phyloP scores from a whole-genome alignment of 2,329 filamentous ascomycete genomes.

The Massarina eburnea region DNA sequence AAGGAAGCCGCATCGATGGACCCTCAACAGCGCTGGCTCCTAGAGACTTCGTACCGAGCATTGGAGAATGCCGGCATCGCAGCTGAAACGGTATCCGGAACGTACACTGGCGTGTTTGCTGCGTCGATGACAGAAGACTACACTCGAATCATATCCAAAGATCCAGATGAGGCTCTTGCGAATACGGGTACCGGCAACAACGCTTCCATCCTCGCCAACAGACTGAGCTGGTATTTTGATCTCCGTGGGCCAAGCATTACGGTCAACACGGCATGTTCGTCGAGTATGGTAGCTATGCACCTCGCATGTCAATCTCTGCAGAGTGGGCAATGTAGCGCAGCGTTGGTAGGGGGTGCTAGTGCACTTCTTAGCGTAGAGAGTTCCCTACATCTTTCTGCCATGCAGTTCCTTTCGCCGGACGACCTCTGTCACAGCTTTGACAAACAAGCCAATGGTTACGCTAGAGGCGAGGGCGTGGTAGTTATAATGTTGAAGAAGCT shows the following conservation, averaged over 20 bases:
- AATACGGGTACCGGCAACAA: not conserved
- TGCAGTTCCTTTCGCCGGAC: constrained; percentile 14
- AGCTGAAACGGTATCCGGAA: not conserved
- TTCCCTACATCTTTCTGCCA: not conserved
- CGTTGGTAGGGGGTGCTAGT: not conserved
- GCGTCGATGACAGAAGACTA: constrained; percentile 2
- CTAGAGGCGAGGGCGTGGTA: constrained; percentile 60
- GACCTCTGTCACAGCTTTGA: constrained; percentile 14
- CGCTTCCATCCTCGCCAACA: constrained; percentile 6
- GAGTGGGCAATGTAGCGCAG: not conserved
- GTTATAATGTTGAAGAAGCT: constrained; percentile 34
- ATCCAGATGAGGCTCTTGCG: not conserved
- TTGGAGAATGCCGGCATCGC: constrained; percentile 13
- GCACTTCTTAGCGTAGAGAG: not conserved
- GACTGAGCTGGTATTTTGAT: constrained; percentile 17
- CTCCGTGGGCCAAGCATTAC: constrained; percentile 15
- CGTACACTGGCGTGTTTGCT: constrained; percentile 1
- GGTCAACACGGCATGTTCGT: constrained; percentile 20
- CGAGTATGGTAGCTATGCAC: constrained; percentile 5
- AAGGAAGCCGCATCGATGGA: constrained; percentile 15
- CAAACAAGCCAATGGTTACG: constrained; percentile 58
- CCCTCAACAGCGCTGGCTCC: constrained; percentile 17
- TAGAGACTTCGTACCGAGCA: constrained; percentile 19
- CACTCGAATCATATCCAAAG: not conserved
- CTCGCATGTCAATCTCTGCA: constrained; percentile 9